These are phyloP conservation scores for Herpetospermum pedunculosum DNA, from an alignment of 306 rosid species.

Conservation along the genomic window DNA sequence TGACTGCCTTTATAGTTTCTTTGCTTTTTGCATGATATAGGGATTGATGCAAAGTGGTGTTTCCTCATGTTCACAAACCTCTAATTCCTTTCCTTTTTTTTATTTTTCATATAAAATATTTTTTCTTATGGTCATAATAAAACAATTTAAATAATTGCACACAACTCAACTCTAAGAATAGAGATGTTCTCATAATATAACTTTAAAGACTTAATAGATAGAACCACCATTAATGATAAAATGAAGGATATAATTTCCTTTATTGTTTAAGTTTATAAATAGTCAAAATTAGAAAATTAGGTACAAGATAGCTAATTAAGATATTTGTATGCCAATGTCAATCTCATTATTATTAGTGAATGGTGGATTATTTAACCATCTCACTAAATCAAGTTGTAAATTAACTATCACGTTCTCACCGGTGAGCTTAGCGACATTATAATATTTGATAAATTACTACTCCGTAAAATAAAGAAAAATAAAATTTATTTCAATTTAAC, in stretches of 20 bases:
- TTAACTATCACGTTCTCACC: not conserved
- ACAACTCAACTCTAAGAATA: too few species aligned
- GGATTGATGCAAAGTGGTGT: slow-evolving; percentile 5
- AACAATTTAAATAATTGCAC: too few species aligned
- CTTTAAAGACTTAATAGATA: not conserved
- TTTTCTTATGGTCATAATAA: too few species aligned
- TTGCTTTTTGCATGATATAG: slow-evolving; percentile 6
- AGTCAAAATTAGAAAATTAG: not conserved
- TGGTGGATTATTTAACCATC: too few species aligned
- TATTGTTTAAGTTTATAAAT: not conserved
- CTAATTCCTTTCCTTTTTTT: not conserved
- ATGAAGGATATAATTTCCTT: not conserved
- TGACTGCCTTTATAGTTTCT: not conserved
- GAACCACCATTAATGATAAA: not conserved
- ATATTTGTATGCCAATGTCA: not conserved
- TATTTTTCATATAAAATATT: too few species aligned
- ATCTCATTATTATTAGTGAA: too few species aligned
- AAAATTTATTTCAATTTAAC: too few species aligned
- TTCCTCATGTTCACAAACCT: slow-evolving; percentile 7
- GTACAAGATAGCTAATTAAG: not conserved
- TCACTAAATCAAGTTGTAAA: too few species aligned
- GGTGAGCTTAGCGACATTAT: not conserved
- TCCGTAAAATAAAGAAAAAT: not conserved
- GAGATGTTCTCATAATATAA: too few species aligned
- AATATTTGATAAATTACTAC: not conserved